These are phyloP conservation scores for Ormosia semicastrata DNA, from an alignment of 306 rosid species.

Conservation along the genomic window DNA sequence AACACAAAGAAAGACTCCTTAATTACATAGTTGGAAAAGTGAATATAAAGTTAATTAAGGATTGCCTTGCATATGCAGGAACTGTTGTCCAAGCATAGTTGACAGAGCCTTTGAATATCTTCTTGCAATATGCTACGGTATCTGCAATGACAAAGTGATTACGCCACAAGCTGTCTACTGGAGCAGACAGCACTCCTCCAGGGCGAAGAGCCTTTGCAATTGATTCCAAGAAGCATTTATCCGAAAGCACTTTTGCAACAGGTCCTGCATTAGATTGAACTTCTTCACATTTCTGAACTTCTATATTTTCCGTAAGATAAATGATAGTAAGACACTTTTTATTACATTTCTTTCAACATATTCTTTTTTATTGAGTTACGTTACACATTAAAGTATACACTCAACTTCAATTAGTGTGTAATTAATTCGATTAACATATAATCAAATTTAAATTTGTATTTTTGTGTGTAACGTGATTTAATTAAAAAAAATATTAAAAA, in stretches of 20 bases:
- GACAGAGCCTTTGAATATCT: conserved; percentile 35
- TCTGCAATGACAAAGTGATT: conserved; percentile 32
- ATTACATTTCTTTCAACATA: too few relatives aligned
- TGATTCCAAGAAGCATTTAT: conserved; percentile 18
- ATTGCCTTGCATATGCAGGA: conserved; percentile 33
- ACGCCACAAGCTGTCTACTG: conserved; percentile 33
- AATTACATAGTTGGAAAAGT: neutral
- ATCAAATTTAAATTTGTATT: too few relatives aligned
- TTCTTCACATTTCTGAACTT: neutral
- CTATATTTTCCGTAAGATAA: neutral
- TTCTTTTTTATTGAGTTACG: too few relatives aligned
- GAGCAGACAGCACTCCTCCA: conserved; percentile 34
- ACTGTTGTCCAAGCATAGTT: conserved; percentile 33
- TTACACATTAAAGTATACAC: too few relatives aligned
- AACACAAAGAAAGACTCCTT: neutral
- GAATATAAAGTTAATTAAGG: neutral
- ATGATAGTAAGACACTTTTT: too few relatives aligned
- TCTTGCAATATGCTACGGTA: conserved; percentile 25
- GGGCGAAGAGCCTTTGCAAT: conserved; percentile 32
- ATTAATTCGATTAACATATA: too few relatives aligned
- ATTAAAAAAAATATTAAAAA: too few relatives aligned
- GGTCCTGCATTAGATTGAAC: conserved; percentile 26
- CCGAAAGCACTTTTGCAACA: neutral
- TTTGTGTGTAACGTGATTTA: too few relatives aligned
- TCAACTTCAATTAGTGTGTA: too few relatives aligned